Percentiles rank a stretch among this genome's conserved stretches.
Evolutionary conservation across 1,284 basidiomycete genomes (phyloP).

Genomic region (Veloboletus limbatus): DNA sequence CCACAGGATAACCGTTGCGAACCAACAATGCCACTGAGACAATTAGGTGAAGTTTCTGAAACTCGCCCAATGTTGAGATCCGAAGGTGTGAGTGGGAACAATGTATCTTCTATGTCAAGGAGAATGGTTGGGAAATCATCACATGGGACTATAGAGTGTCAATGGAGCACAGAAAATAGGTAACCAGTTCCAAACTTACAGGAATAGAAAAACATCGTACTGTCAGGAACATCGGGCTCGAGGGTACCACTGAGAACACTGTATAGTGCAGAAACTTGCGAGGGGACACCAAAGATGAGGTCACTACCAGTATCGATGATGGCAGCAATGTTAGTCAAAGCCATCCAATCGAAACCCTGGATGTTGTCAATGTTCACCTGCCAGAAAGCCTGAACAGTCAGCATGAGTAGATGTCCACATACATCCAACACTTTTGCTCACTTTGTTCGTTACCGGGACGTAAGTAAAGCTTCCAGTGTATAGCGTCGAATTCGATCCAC

Average conservation of each 20-base stretch:
- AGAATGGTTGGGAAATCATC: slow-evolving; percentile 11
- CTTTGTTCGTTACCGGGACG: slow-evolving; percentile 32
- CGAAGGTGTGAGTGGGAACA: too few species aligned
- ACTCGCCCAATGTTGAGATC: too few species aligned
- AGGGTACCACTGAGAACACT: slow-evolving; percentile 9
- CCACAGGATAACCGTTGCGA: too few species aligned
- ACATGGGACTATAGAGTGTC: slow-evolving; percentile 13
- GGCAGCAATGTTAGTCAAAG: slow-evolving; percentile 1
- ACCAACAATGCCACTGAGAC: too few species aligned
- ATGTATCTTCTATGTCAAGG: slow-evolving; percentile 9
- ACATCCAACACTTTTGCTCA: neutral
- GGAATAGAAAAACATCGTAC: slow-evolving; percentile 10
- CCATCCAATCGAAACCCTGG: slow-evolving; percentile 19
- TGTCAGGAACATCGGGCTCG: neutral
- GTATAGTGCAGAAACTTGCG: slow-evolving; percentile 6
- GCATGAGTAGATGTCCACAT: too few species aligned
- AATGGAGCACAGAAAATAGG: neutral
- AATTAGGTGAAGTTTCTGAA: too few species aligned
- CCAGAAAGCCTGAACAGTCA: slow-evolving; percentile 39
- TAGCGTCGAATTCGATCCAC: slow-evolving; percentile 27
- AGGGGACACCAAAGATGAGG: slow-evolving; percentile 33
- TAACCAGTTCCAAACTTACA: slow-evolving; percentile 1
- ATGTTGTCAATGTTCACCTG: slow-evolving; percentile 38
- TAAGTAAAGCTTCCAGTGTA: slow-evolving; percentile 18
- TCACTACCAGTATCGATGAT: neutral